These are phyloP conservation scores for Cadophora sp. DNA, from an alignment of 2,329 filamentous ascomycete genomes.

Conservation along the genomic window DNA sequence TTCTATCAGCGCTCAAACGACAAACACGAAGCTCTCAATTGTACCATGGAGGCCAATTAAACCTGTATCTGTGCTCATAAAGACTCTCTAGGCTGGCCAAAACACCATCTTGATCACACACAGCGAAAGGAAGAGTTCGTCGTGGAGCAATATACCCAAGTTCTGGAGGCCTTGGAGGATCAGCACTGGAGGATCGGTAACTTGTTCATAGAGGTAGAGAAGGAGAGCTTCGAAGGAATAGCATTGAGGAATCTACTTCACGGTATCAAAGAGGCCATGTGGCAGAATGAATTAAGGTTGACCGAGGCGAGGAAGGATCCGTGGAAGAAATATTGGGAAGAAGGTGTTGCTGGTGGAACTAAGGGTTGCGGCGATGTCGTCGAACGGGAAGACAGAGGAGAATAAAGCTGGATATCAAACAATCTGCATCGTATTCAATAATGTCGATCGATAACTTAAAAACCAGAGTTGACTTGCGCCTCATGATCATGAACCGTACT, in stretches of 20 bases:
- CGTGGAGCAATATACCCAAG: constrained; percentile 19
- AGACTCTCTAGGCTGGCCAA: background rate
- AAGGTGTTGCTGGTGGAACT: background rate
- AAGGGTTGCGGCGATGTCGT: background rate
- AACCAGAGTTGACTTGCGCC: no score
- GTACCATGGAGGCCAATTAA: background rate
- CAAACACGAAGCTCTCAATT: background rate
- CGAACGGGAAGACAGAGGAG: no score
- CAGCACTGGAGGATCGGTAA: constrained; percentile 1
- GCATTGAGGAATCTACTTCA: constrained; percentile 4
- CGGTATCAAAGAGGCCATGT: constrained; percentile 13
- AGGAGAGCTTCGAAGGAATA: constrained; percentile 9
- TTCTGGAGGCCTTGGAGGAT: constrained; percentile 15
- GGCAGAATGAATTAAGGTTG: constrained; percentile 16
- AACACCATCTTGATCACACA: constrained; percentile 16
- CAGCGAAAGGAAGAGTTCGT: constrained; percentile 19
- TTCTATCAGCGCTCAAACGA: no score
- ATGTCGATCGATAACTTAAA: no score
- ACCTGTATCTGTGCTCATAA: constrained; percentile 1
- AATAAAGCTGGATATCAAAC: no score
- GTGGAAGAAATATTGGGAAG: constrained; percentile 11
- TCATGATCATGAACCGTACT: no score
- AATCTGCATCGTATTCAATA: no score
- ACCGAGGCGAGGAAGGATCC: constrained; percentile 11
- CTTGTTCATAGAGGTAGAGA: background rate